Conservation (phyloP, 2,329 filamentous ascomycete species). For the Claviceps africana region DNA sequence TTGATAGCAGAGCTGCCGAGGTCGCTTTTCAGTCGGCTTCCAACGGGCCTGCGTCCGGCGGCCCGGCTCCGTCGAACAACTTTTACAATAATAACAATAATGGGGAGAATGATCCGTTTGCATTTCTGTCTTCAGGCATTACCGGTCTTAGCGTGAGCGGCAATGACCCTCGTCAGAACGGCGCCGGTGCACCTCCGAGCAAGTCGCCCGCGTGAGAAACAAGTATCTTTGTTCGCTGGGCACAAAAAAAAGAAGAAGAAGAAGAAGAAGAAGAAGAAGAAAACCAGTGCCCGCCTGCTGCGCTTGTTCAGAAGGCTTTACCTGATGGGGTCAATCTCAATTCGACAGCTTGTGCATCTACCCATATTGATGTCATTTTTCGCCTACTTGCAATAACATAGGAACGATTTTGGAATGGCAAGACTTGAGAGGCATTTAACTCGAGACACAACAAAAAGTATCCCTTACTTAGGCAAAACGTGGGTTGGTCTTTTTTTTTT, state of each 20-base stretch:
- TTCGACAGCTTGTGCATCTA: constrained; percentile 10
- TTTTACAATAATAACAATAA: constrained; percentile 42
- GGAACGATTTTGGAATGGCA: constrained; percentile 26
- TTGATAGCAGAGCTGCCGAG: constrained; percentile 87
- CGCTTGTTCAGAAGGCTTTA: constrained; percentile 13
- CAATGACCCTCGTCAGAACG: constrained; percentile 49
- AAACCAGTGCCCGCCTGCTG: constrained; percentile 8
- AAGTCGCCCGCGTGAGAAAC: constrained; percentile 42
- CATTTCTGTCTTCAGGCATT: constrained; percentile 64
- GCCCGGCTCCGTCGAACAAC: constrained; percentile 51
- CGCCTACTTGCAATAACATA: constrained; percentile 8
- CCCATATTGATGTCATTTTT: constrained; percentile 14
- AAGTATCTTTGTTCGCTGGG: background rate
- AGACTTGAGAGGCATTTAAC: constrained; percentile 28
- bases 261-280: background rate
- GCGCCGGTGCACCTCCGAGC: constrained; percentile 39
- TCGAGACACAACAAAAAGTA: constrained; percentile 22
- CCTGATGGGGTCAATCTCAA: constrained; percentile 13
- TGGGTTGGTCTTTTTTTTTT: constrained; percentile 18
- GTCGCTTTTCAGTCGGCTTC: constrained; percentile 84
- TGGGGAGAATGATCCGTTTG: constrained; percentile 62
- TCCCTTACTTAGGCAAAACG: constrained; percentile 23
- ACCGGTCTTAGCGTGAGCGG: constrained; percentile 58
- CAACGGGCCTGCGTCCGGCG: constrained; percentile 65
- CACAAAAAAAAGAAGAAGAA: no score